Percentiles rank a stretch among this genome's conserved stretches.
phyloP scores from a whole-genome alignment of 2,329 filamentous ascomycete species.

The Ophiostoma novo-ulmi region DNA sequence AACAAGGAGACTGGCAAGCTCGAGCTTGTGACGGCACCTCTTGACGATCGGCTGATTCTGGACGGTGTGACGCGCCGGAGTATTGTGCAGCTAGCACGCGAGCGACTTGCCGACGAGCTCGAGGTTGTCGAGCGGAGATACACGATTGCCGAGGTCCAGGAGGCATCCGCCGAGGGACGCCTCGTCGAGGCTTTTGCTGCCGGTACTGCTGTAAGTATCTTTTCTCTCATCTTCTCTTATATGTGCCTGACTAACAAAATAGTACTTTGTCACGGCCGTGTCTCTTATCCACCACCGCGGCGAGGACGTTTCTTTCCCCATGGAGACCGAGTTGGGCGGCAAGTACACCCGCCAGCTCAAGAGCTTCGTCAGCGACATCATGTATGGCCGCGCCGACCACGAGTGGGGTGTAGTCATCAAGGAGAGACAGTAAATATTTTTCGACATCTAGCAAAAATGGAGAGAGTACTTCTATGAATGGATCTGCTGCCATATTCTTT shows the following conservation, averaged over 20 bases:
- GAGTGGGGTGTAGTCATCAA: constrained; percentile 64
- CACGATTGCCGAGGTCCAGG: constrained; percentile 70
- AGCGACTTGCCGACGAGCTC: constrained; percentile 54
- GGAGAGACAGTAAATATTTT: constrained; percentile 38
- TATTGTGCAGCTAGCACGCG: constrained; percentile 65
- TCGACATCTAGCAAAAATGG: neutral
- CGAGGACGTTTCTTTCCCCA: constrained; percentile 57
- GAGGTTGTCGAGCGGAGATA: constrained; percentile 79
- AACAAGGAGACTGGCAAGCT: constrained; percentile 57
- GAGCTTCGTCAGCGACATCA: constrained; percentile 64
- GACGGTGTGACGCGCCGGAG: constrained; percentile 83
- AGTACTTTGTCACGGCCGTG: constrained; percentile 68
- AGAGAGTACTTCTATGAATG: neutral
- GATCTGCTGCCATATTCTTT: neutral
- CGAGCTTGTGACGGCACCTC: constrained; percentile 75
- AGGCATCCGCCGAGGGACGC: constrained; percentile 68
- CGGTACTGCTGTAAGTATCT: constrained; percentile 70
- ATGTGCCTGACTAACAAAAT: neutral
- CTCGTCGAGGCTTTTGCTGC: constrained; percentile 80
- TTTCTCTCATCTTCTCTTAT: constrained; percentile 34
- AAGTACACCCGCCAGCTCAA: constrained; percentile 59
- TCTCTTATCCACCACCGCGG: constrained; percentile 64
- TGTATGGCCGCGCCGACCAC: constrained; percentile 66
- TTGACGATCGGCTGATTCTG: constrained; percentile 78
- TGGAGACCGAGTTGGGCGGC: constrained; percentile 49